These are phyloP conservation scores for Aegilops bicornis DNA, from an alignment of 176 grass and related monocot genomes.

Conservation along the genomic window DNA sequence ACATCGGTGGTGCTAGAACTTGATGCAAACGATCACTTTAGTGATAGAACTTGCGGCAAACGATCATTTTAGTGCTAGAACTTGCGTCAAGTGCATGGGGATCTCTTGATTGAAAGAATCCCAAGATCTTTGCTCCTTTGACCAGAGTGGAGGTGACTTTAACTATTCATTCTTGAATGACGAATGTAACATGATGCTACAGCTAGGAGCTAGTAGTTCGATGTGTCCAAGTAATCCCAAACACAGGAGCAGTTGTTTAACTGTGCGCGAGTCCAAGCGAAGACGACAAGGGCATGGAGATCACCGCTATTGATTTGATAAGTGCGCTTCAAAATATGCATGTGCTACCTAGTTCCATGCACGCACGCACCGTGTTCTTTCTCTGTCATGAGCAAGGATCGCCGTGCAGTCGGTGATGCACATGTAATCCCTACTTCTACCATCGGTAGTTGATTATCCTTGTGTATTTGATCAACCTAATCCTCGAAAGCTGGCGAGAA, in stretches of 20 bases:
- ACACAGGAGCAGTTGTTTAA: not conserved
- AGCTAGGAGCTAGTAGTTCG: not conserved
- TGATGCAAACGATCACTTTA: too few species aligned
- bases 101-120: not conserved
- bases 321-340: not conserved
- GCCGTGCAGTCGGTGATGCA: too few species aligned
- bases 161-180: not conserved
- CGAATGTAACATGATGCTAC: not conserved
- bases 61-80: too few species aligned
- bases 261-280: not conserved
- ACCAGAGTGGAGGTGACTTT: not conserved
- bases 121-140: constrained; percentile 14
- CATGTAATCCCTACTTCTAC: too few species aligned
- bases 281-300: constrained; percentile 25
- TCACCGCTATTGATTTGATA: constrained; percentile 39
- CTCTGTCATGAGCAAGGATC: not conserved
- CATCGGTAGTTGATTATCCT: not conserved
- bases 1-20: too few species aligned
- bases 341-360: not conserved
- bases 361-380: not conserved
- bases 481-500: too few species aligned
- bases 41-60: too few species aligned
- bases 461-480: too few species aligned
- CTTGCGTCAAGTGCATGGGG: not conserved
- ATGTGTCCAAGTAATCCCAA: not conserved